Conservation (phyloP, 2,329 filamentous ascomycete genomes). For the Neoascochyta sp. region DNA sequence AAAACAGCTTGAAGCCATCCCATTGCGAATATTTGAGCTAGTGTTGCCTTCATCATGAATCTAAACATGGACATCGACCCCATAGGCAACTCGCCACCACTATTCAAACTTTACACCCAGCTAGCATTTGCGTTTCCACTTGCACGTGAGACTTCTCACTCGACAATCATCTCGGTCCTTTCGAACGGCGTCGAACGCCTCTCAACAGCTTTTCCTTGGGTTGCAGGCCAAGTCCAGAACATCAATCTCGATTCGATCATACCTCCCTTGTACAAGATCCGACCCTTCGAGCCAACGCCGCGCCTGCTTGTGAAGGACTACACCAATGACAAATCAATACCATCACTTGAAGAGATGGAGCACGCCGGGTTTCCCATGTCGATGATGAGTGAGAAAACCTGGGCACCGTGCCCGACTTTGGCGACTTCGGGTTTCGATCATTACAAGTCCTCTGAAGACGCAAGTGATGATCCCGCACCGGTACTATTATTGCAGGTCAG, state of each 20-base stretch:
- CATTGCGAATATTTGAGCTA: too few relatives aligned
- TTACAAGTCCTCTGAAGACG: conserved; percentile 11
- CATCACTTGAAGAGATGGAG: conserved; percentile 41
- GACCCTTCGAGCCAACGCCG: conserved; percentile 29
- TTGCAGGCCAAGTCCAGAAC: conserved; percentile 40
- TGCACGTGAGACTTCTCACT: conserved; percentile 9
- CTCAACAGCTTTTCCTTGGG: conserved; percentile 45
- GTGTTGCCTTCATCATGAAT: conserved; percentile 1
- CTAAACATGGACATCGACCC: conserved; percentile 38
- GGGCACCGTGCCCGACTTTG: conserved; percentile 43
- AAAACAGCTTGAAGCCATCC: too few relatives aligned
- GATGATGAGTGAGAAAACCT: conserved; percentile 47
- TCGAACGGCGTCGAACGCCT: conserved; percentile 28
- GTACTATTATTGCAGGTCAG: conserved; percentile 51
- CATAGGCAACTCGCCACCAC: conserved; percentile 42
- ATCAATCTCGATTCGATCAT: conserved; percentile 33
- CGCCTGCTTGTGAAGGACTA: conserved; percentile 45
- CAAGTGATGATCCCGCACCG: conserved; percentile 19
- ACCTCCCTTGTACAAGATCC: conserved; percentile 42
- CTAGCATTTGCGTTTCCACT: conserved; percentile 43
- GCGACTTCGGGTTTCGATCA: conserved; percentile 18
- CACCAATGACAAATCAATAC: conserved; percentile 32
- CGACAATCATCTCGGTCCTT: conserved; percentile 9
- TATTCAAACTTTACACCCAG: conserved; percentile 47
- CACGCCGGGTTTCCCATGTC: conserved; percentile 44